A percentile compares a stretch with the other conserved stretches of the same genome.
Conservation (phyloP, 257 asterid species). For the Parsonsia alboflavescens region DNA sequence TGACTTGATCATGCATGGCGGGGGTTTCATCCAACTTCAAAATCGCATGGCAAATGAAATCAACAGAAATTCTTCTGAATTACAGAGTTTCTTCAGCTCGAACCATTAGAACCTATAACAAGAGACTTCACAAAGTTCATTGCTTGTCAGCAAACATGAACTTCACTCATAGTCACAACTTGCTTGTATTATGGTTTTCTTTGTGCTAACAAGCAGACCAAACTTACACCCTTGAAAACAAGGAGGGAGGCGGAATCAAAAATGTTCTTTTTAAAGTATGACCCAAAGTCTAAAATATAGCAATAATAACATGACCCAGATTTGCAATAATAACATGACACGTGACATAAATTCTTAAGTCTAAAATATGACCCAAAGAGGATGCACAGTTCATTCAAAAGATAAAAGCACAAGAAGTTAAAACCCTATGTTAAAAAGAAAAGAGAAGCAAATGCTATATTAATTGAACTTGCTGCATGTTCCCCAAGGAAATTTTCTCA, state of each 20-base stretch:
- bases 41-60: neutral
- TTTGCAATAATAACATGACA: neutral
- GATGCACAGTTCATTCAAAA: neutral
- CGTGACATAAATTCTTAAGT: neutral
- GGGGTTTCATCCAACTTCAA: neutral
- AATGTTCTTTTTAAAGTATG: neutral
- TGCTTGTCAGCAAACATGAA: neutral
- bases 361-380: neutral
- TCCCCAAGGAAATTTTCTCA: slow-evolving; percentile 11
- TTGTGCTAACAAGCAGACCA: neutral
- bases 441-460: neutral
- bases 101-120: neutral
- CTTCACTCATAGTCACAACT: neutral
- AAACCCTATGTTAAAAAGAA: neutral
- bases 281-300: too few relatives aligned
- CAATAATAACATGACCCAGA: neutral
- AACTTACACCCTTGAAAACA: neutral
- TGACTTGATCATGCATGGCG: neutral
- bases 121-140: neutral
- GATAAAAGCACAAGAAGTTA: neutral
- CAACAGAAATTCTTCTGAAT: neutral
- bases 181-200: neutral
- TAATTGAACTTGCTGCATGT: neutral
- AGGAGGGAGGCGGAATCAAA: too few relatives aligned
- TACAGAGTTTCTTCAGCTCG: neutral